Evolutionary conservation across 495 filamentous ascomycete species (phyloP).

Genomic region (Durotheca rogersii): DNA sequence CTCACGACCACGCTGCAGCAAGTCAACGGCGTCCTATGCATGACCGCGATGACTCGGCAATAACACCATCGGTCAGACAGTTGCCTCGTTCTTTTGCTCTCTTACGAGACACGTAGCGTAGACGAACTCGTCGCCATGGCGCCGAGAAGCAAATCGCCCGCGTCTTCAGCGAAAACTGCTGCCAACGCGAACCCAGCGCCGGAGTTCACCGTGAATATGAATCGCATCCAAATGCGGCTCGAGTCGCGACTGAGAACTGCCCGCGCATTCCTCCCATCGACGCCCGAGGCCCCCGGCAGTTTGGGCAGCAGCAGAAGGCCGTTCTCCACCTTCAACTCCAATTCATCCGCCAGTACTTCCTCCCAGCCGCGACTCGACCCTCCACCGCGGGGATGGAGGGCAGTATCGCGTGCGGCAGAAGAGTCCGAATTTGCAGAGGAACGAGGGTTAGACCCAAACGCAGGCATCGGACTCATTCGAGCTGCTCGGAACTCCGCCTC

Average conservation of each 20-base stretch:
- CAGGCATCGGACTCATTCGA: slow-evolving; percentile 35
- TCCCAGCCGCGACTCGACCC: neutral
- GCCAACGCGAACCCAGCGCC: slow-evolving; percentile 32
- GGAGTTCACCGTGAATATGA: slow-evolving; percentile 38
- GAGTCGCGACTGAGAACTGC: slow-evolving; percentile 26
- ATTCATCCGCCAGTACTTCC: neutral
- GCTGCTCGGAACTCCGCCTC: slow-evolving; percentile 4
- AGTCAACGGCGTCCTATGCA: neutral
- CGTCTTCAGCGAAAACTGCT: slow-evolving; percentile 4
- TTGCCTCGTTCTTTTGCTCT: too few relatives aligned
- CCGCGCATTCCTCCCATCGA: slow-evolving; percentile 24
- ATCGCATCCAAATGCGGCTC: slow-evolving; percentile 37
- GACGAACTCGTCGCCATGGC: too few relatives aligned
- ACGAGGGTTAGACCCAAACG: slow-evolving; percentile 37
- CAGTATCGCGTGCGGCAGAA: slow-evolving; percentile 3
- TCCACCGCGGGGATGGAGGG: slow-evolving; percentile 2
- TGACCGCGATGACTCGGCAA: slow-evolving; percentile 9
- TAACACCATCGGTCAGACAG: neutral
- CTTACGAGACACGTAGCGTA: too few relatives aligned
- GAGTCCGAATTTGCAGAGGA: slow-evolving; percentile 35
- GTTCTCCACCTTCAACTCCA: slow-evolving; percentile 38
- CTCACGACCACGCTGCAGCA: neutral
- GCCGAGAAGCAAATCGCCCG: slow-evolving; percentile 24
- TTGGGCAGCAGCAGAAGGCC: slow-evolving; percentile 16
- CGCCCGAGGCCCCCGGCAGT: slow-evolving; percentile 15